A percentile compares a stretch with the other conserved stretches of the same genome.
These are phyloP conservation scores for Pythium aphanidermatum DNA, from an alignment of 352 stramenopile species.

Conservation along the genomic window DNA sequence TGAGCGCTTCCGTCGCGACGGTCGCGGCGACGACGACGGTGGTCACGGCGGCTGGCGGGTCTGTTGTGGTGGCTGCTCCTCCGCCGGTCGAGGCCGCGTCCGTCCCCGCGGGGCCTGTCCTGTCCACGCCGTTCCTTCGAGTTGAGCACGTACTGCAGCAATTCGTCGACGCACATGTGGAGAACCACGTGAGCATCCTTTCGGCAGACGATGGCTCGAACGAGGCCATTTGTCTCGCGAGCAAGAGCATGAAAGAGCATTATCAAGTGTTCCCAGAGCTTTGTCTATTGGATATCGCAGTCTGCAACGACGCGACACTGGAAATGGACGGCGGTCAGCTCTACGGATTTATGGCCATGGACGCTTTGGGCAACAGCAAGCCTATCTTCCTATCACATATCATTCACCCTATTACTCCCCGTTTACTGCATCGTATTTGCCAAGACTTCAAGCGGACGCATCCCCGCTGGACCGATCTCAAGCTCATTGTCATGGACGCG, in stretches of 20 bases:
- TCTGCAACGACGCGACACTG: conserved; percentile 15
- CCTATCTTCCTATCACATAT: conserved; percentile 56
- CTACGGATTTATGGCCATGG: conserved; percentile 64
- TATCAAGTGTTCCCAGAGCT: conserved; percentile 59
- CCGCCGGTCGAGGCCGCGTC: background rate
- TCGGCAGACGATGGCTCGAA: conserved; percentile 65
- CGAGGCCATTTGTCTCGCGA: conserved; percentile 67
- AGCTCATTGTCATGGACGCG: conserved; percentile 62
- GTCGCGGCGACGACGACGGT: conserved; percentile 4
- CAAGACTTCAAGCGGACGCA: conserved; percentile 75
- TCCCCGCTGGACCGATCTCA: conserved; percentile 48
- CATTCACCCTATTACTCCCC: conserved; percentile 32
- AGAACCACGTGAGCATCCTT: conserved; percentile 74
- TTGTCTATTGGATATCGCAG: conserved; percentile 46
- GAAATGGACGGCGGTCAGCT: conserved; percentile 43
- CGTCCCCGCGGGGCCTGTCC: conserved; percentile 4
- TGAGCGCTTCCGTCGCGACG: too few relatives aligned
- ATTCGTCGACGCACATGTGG: conserved; percentile 62
- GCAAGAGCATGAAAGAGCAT: conserved; percentile 67
- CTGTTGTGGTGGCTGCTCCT: background rate
- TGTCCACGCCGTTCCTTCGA: conserved; percentile 7
- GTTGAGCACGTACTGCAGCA: conserved; percentile 55
- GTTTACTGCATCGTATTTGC: conserved; percentile 52
- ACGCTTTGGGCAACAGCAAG: conserved; percentile 57
- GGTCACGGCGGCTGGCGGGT: background rate